Evolutionary conservation across 495 filamentous ascomycete species (phyloP).

Genomic region (Annulohypoxylon maeteangense): DNA sequence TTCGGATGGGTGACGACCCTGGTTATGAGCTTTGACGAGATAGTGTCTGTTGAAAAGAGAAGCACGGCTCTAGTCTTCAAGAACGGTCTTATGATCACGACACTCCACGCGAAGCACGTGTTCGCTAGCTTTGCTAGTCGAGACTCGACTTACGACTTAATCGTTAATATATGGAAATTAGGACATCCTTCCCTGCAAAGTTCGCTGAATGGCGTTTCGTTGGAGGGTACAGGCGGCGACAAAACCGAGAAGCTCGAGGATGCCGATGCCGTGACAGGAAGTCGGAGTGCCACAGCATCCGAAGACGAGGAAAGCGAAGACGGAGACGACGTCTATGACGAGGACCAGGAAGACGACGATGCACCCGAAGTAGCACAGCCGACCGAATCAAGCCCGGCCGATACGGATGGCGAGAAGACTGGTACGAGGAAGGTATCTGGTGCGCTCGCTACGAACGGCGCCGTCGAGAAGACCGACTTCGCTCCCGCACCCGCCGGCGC

Average conservation of each 20-base stretch:
- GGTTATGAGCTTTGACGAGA: conserved; percentile 97
- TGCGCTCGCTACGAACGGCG: conserved; percentile 58
- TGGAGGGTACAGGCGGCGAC: conserved; percentile 83
- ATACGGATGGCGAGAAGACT: conserved; percentile 68
- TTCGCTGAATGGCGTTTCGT: conserved; percentile 84
- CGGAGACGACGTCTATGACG: conserved; percentile 75
- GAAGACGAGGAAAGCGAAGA: conserved; percentile 73
- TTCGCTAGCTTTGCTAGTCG: conserved; percentile 95
- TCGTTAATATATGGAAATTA: conserved; percentile 98
- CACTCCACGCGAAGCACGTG: conserved; percentile 90
- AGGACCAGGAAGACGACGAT: conserved; percentile 77
- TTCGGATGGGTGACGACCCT: conserved; percentile 97
- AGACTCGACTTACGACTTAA: conserved; percentile 95
- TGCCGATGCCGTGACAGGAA: conserved; percentile 47
- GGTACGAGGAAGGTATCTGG: conserved; percentile 75
- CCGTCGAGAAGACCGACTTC: conserved; percentile 63
- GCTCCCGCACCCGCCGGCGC: conserved; percentile 56
- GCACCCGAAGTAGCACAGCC: conserved; percentile 68
- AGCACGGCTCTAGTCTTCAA: conserved; percentile 95
- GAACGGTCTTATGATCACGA: conserved; percentile 97
- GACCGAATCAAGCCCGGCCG: conserved; percentile 68
- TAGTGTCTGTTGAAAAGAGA: conserved; percentile 96
- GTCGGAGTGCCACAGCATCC: conserved; percentile 62
- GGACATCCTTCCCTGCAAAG: conserved; percentile 90
- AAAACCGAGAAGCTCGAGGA: conserved; percentile 86